Percentiles rank a stretch among this genome's conserved stretches.
These are phyloP conservation scores for Chondrostereum purpureum DNA, from an alignment of 1,284 basidiomycete species.

Conservation along the genomic window DNA sequence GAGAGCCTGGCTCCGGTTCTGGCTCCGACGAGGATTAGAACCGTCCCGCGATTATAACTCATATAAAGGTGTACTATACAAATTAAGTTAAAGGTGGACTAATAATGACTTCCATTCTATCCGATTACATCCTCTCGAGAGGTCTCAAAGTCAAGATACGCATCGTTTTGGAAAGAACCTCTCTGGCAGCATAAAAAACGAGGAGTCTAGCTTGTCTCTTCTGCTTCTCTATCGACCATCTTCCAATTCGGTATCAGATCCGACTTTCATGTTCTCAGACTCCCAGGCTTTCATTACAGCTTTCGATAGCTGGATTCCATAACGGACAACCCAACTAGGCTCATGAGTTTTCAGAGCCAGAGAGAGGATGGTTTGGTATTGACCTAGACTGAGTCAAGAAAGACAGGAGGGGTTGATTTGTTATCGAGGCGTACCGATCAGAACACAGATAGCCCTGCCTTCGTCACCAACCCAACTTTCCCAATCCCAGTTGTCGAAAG, in stretches of 20 bases:
- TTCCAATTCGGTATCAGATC: constrained; percentile 82
- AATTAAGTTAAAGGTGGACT: too few relatives aligned
- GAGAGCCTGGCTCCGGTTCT: background rate
- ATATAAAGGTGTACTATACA: too few relatives aligned
- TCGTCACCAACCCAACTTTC: background rate
- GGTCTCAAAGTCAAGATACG: constrained; percentile 84
- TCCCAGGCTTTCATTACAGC: constrained; percentile 89
- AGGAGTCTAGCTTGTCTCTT: constrained; percentile 86
- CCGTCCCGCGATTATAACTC: too few relatives aligned
- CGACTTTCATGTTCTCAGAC: constrained; percentile 39
- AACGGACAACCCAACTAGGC: constrained; percentile 85
- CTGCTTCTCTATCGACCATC: constrained; percentile 70
- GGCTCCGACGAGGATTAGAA: background rate
- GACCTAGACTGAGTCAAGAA: constrained; percentile 59
- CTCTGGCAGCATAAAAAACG: constrained; percentile 83
- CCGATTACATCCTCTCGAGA: constrained; percentile 91
- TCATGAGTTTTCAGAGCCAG: constrained; percentile 80
- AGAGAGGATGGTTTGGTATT: constrained; percentile 88
- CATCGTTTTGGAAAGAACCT: constrained; percentile 86
- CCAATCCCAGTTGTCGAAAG: background rate
- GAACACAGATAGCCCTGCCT: background rate
- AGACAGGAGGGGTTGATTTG: constrained; percentile 64
- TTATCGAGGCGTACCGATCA: constrained; percentile 37
- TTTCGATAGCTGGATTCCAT: constrained; percentile 71
- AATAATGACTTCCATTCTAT: too few relatives aligned